Conservation (phyloP, 1,284 basidiomycete genomes). For the Coriolopsis trogii region DNA sequence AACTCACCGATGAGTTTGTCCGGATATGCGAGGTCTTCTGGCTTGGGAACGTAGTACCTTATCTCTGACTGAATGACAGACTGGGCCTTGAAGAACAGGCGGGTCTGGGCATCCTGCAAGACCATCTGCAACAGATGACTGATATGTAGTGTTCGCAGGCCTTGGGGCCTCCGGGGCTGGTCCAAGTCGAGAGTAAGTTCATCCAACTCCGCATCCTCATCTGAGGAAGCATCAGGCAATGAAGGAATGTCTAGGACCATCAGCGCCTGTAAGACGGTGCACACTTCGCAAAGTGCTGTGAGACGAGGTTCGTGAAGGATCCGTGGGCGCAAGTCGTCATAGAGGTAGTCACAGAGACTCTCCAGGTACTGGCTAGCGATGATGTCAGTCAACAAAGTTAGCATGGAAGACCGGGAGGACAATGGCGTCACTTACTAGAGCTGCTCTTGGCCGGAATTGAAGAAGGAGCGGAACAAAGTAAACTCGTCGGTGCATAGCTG, state of each 20-base stretch:
- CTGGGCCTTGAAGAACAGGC: conserved; percentile 93
- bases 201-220: conserved; percentile 41
- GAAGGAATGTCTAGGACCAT: conserved; percentile 84
- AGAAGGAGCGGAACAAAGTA: conserved; percentile 81
- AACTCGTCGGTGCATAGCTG: conserved; percentile 90
- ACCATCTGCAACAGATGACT: conserved; percentile 84
- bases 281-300: conserved; percentile 87
- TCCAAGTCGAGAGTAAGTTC: conserved; percentile 48
- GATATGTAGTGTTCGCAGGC: conserved; percentile 62
- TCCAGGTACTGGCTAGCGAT: conserved; percentile 78
- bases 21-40: conserved; percentile 85
- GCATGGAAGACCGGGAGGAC: too few species aligned
- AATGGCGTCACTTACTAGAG: conserved; percentile 88
- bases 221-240: conserved; percentile 36
- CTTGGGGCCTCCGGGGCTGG: conserved; percentile 31
- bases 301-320: conserved; percentile 91
- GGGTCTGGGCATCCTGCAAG: conserved; percentile 91
- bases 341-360: conserved; percentile 88
- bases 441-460: conserved; percentile 80
- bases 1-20: conserved; percentile 68
- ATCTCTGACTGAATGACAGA: conserved; percentile 88
- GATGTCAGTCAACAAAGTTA: conserved; percentile 6
- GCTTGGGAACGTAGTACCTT: conserved; percentile 74
- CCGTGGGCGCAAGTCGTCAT: conserved; percentile 90
- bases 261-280: conserved; percentile 89